phyloP scores from a whole-genome alignment of 2,329 filamentous ascomycete genomes.

The Phyllosticta capitalensis region DNA sequence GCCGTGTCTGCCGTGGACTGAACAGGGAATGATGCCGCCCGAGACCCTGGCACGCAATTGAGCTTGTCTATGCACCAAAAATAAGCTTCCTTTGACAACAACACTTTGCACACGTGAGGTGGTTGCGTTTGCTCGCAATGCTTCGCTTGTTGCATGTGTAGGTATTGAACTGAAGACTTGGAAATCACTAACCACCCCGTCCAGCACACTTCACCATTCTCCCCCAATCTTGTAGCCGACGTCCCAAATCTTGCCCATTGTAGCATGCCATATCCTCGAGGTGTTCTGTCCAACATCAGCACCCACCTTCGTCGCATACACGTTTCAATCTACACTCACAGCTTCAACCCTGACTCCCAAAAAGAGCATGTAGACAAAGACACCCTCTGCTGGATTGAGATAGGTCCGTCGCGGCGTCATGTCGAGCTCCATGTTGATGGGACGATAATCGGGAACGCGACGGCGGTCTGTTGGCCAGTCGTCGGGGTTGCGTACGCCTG shows the following conservation, averaged over 20 bases:
- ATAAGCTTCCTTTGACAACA: not conserved
- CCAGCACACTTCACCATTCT: constrained; percentile 34
- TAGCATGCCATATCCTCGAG: constrained; percentile 18
- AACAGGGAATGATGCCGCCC: not conserved
- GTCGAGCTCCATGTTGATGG: constrained; percentile 36
- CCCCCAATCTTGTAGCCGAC: constrained; percentile 46
- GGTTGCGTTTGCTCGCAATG: too few relatives aligned
- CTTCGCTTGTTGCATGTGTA: too few relatives aligned
- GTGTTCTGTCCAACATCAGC: constrained; percentile 5
- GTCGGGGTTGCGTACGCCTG: constrained; percentile 23
- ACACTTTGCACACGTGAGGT: too few relatives aligned
- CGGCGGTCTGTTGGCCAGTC: constrained; percentile 41
- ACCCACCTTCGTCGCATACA: not conserved
- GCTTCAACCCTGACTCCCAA: constrained; percentile 37
- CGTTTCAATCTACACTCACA: constrained; percentile 23
- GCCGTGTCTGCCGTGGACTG: not conserved
- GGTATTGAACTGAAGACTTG: not conserved
- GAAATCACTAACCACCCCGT: not conserved
- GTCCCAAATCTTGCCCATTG: constrained; percentile 40
- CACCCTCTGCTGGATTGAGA: constrained; percentile 34
- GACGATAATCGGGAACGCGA: constrained; percentile 39
- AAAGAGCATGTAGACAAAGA: constrained; percentile 44
- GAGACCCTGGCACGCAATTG: not conserved
- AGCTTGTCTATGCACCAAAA: not conserved
- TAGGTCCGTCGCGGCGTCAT: constrained; percentile 35